A percentile compares a stretch with the other conserved stretches of the same genome.
These are phyloP conservation scores for Conticribra guillardii DNA, from an alignment of 108 stramenopile genomes.

Conservation along the genomic window DNA sequence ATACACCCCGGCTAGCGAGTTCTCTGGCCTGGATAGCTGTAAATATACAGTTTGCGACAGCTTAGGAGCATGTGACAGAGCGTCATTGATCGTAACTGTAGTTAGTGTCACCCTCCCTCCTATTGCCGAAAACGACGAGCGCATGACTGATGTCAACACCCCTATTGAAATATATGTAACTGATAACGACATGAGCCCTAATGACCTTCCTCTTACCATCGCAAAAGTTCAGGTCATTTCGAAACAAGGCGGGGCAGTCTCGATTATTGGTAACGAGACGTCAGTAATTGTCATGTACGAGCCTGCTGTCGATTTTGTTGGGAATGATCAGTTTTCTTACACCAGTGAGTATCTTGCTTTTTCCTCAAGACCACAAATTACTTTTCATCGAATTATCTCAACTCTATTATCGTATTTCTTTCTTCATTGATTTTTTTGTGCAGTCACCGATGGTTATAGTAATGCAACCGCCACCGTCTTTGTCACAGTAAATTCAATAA, in stretches of 20 bases:
- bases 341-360: slow-evolving; percentile 8
- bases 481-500: not conserved
- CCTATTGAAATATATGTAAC: slow-evolving; percentile 22
- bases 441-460: slow-evolving; percentile 6
- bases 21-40: slow-evolving; percentile 13
- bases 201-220: slow-evolving; percentile 9
- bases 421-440: not conserved
- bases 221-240: not conserved
- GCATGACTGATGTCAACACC: not conserved
- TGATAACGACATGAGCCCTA: slow-evolving; percentile 19
- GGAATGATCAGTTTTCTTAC: slow-evolving; percentile 14
- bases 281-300: slow-evolving; percentile 9
- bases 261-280: slow-evolving; percentile 8
- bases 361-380: not conserved
- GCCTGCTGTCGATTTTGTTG: slow-evolving; percentile 6
- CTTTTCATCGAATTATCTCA: not conserved
- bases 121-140: slow-evolving; percentile 14
- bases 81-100: slow-evolving; percentile 10
- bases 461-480: slow-evolving; percentile 5
- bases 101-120: not conserved
- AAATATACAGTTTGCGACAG: slow-evolving; percentile 15
- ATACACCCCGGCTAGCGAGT: slow-evolving; percentile 8
- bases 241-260: slow-evolving; percentile 12
- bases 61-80: slow-evolving; percentile 7
- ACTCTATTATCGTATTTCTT: too few species aligned